phyloP scores from a whole-genome alignment of 1,284 basidiomycete genomes.

The Somion occarium region DNA sequence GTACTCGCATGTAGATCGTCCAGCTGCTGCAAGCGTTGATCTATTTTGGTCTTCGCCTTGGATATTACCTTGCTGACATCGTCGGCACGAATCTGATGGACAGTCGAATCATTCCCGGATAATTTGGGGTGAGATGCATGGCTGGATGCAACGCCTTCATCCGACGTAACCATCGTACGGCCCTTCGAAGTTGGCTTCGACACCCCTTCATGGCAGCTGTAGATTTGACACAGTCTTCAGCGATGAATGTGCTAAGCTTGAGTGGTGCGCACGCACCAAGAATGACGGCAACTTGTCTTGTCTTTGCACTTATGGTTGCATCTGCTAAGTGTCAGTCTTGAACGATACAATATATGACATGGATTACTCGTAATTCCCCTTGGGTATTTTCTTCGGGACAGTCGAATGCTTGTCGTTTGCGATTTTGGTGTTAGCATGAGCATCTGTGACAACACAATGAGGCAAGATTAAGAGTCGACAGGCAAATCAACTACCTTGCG shows the following conservation, averaged over 20 bases:
- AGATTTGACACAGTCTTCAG: slow-evolving; percentile 6
- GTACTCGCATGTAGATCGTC: slow-evolving; percentile 42
- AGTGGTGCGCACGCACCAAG: slow-evolving; percentile 47
- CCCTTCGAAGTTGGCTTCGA: slow-evolving; percentile 48
- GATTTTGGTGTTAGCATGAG: too few species aligned
- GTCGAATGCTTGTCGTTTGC: slow-evolving; percentile 28
- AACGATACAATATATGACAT: not conserved
- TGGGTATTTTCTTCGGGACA: slow-evolving; percentile 31
- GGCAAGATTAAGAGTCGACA: too few species aligned
- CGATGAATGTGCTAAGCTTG: slow-evolving; percentile 2
- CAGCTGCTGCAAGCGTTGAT: slow-evolving; percentile 34
- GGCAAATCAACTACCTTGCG: slow-evolving; percentile 5
- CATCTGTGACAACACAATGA: too few species aligned
- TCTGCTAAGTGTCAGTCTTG: slow-evolving; percentile 30
- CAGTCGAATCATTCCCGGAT: not conserved
- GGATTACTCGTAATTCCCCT: slow-evolving; percentile 50
- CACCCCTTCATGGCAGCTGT: slow-evolving; percentile 69
- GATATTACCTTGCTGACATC: slow-evolving; percentile 15
- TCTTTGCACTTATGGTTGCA: slow-evolving; percentile 81
- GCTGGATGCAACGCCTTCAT: too few species aligned
- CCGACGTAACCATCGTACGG: too few species aligned
- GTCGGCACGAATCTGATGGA: slow-evolving; percentile 11
- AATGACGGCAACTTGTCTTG: slow-evolving; percentile 66
- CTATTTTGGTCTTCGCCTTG: slow-evolving; percentile 19
- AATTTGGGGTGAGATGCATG: not conserved